Evolutionary conservation across 352 stramenopile species (phyloP), one percentile per base, ranked within the genome.

Genomic region (Phytophthora fragariae): DNA sequence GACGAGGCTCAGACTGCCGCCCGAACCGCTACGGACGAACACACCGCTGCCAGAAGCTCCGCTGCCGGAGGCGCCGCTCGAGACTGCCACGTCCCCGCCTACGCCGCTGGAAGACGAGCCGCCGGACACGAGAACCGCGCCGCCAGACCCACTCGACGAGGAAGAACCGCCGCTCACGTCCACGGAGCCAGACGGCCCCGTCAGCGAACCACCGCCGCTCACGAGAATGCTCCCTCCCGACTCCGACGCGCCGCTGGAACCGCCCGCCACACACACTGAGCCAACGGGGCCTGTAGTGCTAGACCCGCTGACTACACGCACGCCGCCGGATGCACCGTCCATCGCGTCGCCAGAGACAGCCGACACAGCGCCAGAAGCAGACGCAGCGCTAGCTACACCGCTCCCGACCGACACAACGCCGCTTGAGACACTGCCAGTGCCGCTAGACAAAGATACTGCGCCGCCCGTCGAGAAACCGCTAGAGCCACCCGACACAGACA

Each of bases 11-110:
- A 78, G 44, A 7, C 61, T 64, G 24, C 72, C 72, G 35, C 66
- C 72, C 17, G 72, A 75, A 62, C 56, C 63, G 21, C 69, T 76
- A 64, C 62, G 62, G 33, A 76, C 56, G 49, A 72, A 12, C 41
- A 72, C 57, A 37, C 62, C 60, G 57, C 68, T 66, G 55, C 68
- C 68, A 62, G 27, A 46, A 5, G 62, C 53, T 41, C 35, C 35
- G 29, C 54, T 62, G 27, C 61, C 62, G 39, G 68, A 70, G 44
- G 47, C 10, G 19, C 71, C 71, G 60, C 71, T 77, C 27, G 62
- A 67, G n/a, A 39, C 33, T 39, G 33, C 33, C 5, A 2, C 3
- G 1, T 8, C 71, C 56, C 65, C 31, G 19, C 65, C 65, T 27
- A 27, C 24, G 24, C 24, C 2, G 29, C 56, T 77, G 33, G 56